Conservation (phyloP, 768 basidiomycete genomes). For the Suillus decipiens region DNA sequence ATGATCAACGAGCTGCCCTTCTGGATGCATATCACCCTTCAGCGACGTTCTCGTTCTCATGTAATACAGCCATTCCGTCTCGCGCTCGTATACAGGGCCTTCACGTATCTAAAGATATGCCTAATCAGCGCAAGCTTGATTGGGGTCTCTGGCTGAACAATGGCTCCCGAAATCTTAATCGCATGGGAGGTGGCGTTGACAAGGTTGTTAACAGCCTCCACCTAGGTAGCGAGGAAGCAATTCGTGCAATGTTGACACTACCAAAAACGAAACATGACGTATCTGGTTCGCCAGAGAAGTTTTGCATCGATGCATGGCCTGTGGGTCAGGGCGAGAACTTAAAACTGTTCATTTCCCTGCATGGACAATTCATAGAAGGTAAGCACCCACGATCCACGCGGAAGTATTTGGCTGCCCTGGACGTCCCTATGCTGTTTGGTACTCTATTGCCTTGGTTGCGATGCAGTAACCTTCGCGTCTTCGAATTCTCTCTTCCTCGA, state of each 20-base stretch:
- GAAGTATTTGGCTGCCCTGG: neutral
- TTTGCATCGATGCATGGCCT: constrained; percentile 86
- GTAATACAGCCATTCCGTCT: constrained; percentile 79
- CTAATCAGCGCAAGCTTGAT: constrained; percentile 80
- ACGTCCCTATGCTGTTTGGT: neutral
- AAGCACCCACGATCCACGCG: constrained; percentile 32
- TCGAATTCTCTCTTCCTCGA: constrained; percentile 1
- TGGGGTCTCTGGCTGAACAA: constrained; percentile 72
- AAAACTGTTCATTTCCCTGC: constrained; percentile 70
- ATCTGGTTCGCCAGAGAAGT: constrained; percentile 73
- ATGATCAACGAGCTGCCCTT: constrained; percentile 69
- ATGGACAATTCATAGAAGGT: constrained; percentile 94
- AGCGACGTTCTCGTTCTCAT: constrained; percentile 91
- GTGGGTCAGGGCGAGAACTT: constrained; percentile 58
- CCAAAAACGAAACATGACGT: constrained; percentile 87
- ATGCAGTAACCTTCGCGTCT: constrained; percentile 1
- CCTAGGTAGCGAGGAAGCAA: constrained; percentile 64
- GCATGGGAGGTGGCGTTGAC: constrained; percentile 61
- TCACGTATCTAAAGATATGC: constrained; percentile 62
- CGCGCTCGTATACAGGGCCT: constrained; percentile 76
- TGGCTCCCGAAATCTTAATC: constrained; percentile 77
- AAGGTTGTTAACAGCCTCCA: constrained; percentile 69
- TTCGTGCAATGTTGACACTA: constrained; percentile 60
- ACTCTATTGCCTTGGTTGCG: constrained; percentile 3
- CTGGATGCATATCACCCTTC: constrained; percentile 75